phyloP scores from a whole-genome alignment of 2,329 filamentous ascomycete genomes.

The Ramularia endophylla region DNA sequence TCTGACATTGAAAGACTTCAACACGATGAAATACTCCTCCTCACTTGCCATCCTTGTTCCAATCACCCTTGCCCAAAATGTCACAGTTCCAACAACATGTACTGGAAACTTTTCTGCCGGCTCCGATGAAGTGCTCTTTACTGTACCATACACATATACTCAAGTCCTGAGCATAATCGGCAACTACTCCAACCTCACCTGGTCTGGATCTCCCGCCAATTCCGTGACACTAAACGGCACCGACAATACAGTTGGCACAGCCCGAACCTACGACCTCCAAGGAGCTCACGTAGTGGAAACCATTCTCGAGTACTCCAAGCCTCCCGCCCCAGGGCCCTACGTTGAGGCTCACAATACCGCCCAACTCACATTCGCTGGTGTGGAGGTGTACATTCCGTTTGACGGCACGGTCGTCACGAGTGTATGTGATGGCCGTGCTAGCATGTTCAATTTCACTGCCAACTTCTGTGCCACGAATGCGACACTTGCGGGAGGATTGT shows the following conservation, averaged over 20 bases:
- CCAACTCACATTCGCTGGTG: constrained; percentile 7
- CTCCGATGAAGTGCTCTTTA: constrained; percentile 14
- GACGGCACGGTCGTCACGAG: constrained; percentile 10
- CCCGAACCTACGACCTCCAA: constrained; percentile 12
- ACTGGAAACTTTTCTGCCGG: constrained; percentile 11
- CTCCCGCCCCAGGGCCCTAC: constrained; percentile 14
- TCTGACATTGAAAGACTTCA: too few species aligned
- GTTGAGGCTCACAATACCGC: constrained; percentile 18
- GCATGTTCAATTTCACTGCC: constrained; percentile 14
- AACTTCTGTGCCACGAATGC: constrained; percentile 19
- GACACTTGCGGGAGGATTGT: constrained; percentile 2
- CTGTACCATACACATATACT: constrained; percentile 20
- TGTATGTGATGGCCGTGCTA: constrained; percentile 17
- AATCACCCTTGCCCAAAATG: not conserved
- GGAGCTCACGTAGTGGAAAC: constrained; percentile 18
- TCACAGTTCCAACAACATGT: constrained; percentile 12
- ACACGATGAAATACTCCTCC: too few species aligned
- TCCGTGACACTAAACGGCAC: constrained; percentile 16
- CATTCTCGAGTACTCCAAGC: constrained; percentile 14
- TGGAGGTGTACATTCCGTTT: constrained; percentile 12
- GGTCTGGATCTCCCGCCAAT: constrained; percentile 10
- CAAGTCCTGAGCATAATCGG: constrained; percentile 19
- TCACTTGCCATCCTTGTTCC: too few species aligned
- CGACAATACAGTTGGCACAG: constrained; percentile 15
- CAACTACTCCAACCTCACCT: constrained; percentile 19